A percentile compares a stretch with the other conserved stretches of the same genome.
These are phyloP conservation scores for Peniophora sp. DNA, from an alignment of 1,284 basidiomycete genomes.

Conservation along the genomic window DNA sequence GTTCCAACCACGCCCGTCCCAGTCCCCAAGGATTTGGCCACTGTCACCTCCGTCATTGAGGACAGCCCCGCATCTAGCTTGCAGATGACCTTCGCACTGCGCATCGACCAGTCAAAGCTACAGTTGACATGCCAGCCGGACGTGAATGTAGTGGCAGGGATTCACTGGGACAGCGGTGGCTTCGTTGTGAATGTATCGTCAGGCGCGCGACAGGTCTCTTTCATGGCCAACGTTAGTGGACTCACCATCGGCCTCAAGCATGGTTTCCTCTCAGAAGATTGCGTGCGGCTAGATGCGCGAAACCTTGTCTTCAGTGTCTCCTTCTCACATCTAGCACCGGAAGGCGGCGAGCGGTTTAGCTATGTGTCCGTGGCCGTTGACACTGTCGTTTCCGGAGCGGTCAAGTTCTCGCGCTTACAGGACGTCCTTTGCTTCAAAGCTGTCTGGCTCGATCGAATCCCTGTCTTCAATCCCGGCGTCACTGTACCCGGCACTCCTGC, in stretches of 20 bases:
- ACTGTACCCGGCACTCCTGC: conserved; percentile 12
- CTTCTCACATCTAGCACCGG: conserved; percentile 45
- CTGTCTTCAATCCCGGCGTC: conserved; percentile 38
- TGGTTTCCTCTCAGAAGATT: conserved; percentile 75
- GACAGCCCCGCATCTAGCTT: conserved; percentile 34
- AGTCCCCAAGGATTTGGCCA: conserved; percentile 1
- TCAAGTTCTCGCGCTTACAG: conserved; percentile 76
- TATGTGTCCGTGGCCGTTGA: conserved; percentile 66
- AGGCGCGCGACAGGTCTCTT: conserved; percentile 58
- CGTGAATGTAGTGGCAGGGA: conserved; percentile 78
- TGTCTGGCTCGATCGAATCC: conserved; percentile 83
- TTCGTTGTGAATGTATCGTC: conserved; percentile 75
- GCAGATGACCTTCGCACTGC: conserved; percentile 75
- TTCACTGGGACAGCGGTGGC: conserved; percentile 89
- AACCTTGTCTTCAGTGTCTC: conserved; percentile 69
- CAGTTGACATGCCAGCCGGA: conserved; percentile 83
- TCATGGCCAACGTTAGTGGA: conserved; percentile 75
- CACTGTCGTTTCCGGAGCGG: conserved; percentile 66
- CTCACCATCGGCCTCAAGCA: conserved; percentile 74
- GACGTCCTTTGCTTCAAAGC: conserved; percentile 87
- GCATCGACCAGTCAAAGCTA: conserved; percentile 82
- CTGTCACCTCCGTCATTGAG: background rate
- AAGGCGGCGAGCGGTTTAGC: conserved; percentile 31
- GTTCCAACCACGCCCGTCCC: conserved; percentile 9
- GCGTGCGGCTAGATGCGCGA: conserved; percentile 64